Base-by-base conservation (phyloP, 805 yeast genomes). In the Starmerella davenportii region DNA sequence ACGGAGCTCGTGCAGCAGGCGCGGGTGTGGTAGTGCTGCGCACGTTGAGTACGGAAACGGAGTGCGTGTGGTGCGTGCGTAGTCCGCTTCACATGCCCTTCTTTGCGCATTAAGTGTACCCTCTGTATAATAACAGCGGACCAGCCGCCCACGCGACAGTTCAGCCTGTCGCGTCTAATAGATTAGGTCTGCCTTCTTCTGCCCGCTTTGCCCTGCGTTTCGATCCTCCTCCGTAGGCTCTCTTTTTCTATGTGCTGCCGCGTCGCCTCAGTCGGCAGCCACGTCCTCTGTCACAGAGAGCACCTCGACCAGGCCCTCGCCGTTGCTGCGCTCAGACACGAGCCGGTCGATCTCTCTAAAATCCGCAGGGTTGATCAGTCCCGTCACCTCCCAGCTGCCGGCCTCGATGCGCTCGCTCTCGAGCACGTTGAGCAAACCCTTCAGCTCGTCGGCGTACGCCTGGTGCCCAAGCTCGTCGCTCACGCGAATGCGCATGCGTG, bases 401-500 rank as follows among this genome's bases (percentile, higher is more conserved):
- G 44, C 45, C 11, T 45, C 54, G 40, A 60, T 51, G 34, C 63
- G 65, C 36, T 66, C 66, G 9, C 55, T 58, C 33, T 66, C 70
- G 16, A 65, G 53, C 13, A 4, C 33, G 5, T 61, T 68, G 21
- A 70, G 53, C 30, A 69, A 45, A 2, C 58, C 58, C 34, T 59
- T 62, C 14, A 73, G 43, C 32, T 60, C 59, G 18, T 66, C 72
- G 7, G 57, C 53, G 34, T 65, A 53, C 35, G 58, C 58, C 36
- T 65, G 64, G 14, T 70, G 69, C 16, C 27, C 16, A 3, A 69
- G 73, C 7, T 68, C 62, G 19, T 66, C 64, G 15, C 49, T 51
- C 35, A 79, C 58, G 47, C 74, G 73, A 30, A 90, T 68, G 58
- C 81, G 75, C 98, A 90, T 90, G 51, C 77, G 76, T 0, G 96